Percentiles rank a stretch among this genome's conserved stretches.
Evolutionary conservation across 2,329 filamentous ascomycete species (phyloP).

Genomic region (Arthrinium phaeospermum): DNA sequence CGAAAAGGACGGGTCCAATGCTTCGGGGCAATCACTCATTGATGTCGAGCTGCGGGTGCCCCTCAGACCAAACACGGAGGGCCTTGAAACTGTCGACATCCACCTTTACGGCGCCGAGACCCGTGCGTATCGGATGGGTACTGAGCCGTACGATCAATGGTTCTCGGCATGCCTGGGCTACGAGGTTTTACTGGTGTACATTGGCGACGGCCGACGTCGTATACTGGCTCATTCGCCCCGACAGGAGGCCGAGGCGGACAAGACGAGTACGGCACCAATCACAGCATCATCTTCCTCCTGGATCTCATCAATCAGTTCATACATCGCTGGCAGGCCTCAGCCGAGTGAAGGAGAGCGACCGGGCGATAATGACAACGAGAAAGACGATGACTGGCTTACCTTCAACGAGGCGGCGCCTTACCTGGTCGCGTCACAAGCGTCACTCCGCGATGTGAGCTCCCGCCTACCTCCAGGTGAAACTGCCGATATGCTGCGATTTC

Average conservation of each 20-base stretch:
- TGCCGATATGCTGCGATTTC: conserved; percentile 72
- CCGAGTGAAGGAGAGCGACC: background rate
- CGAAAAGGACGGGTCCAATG: background rate
- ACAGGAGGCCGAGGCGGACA: conserved; percentile 34
- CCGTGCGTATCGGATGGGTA: conserved; percentile 67
- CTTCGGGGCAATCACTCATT: conserved; percentile 41
- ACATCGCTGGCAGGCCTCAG: conserved; percentile 33
- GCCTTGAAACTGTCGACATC: conserved; percentile 55
- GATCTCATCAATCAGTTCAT: conserved; percentile 42
- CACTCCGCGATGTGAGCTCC: conserved; percentile 68
- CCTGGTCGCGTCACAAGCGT: conserved; percentile 73
- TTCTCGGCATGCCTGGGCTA: conserved; percentile 72
- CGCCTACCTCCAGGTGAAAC: conserved; percentile 54
- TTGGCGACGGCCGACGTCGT: conserved; percentile 64
- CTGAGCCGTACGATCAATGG: conserved; percentile 62
- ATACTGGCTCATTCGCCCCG: conserved; percentile 63
- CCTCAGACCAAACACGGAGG: conserved; percentile 55
- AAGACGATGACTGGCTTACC: conserved; percentile 58
- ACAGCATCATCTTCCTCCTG: conserved; percentile 30
- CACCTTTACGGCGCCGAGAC: conserved; percentile 65
- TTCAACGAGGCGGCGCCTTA: conserved; percentile 80
- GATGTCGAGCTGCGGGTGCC: conserved; percentile 57
- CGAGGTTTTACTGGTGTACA: conserved; percentile 64
- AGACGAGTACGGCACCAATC: conserved; percentile 41
- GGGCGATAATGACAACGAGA: background rate